Percentiles rank a stretch among this genome's conserved stretches.
Evolutionary conservation across 2,329 filamentous ascomycete genomes (phyloP).

Genomic region (Sporothrix curviconia): DNA sequence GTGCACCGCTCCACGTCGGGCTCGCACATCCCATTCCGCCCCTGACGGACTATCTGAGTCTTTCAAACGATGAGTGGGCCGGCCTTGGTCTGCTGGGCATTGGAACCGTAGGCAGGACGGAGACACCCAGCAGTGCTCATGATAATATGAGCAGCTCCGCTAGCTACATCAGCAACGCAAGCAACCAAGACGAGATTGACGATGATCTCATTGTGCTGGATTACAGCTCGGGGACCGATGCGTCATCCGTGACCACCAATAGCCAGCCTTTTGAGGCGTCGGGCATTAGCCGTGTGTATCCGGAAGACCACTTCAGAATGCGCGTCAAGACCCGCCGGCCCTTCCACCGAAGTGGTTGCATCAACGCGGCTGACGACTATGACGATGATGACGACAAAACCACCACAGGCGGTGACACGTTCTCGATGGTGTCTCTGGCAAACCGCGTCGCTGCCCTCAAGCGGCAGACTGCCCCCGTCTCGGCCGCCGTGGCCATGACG

Average conservation of each 20-base stretch:
- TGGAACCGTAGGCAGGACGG: conserved; percentile 15
- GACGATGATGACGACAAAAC: background rate
- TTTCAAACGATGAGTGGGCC: conserved; percentile 17
- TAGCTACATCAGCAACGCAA: conserved; percentile 1
- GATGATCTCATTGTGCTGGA: conserved; percentile 25
- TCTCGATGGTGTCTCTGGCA: conserved; percentile 35
- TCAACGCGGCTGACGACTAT: background rate
- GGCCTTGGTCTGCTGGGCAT: conserved; percentile 4
- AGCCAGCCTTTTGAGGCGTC: conserved; percentile 50
- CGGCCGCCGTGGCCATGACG: background rate
- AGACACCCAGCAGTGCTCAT: conserved; percentile 19
- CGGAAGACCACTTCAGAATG: conserved; percentile 59
- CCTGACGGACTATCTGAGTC: conserved; percentile 37
- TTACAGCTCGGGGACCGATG: conserved; percentile 21
- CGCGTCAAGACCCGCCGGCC: conserved; percentile 45
- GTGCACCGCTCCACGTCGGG: conserved; percentile 43
- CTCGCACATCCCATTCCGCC: conserved; percentile 42
- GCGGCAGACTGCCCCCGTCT: conserved; percentile 12
- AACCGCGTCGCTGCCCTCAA: conserved; percentile 31
- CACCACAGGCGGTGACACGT: background rate
- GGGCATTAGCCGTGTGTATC: conserved; percentile 52
- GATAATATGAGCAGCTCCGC: conserved; percentile 10
- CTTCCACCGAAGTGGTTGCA: conserved; percentile 20
- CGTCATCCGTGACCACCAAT: conserved; percentile 20
- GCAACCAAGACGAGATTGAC: background rate